Evolutionary conservation across 345 rosid genomes (phyloP).

Genomic region (Pelargonium nanum): DNA sequence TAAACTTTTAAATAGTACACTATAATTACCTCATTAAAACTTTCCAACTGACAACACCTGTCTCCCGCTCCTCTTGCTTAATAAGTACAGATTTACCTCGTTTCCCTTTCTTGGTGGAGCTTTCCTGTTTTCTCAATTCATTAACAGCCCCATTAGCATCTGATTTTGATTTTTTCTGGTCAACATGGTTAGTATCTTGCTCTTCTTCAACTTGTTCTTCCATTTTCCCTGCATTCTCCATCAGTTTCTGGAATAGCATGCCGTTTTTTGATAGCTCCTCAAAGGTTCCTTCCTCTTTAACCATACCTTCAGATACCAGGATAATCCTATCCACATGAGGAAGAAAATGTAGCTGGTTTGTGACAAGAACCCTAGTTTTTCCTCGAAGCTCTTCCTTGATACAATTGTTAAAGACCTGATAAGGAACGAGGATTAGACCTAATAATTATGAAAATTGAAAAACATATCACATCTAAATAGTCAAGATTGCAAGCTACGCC

Average conservation of each 20-base stretch:
- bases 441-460: background rate
- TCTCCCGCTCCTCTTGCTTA: constrained; percentile 93
- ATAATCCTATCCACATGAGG: constrained; percentile 76
- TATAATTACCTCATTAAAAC: constrained; percentile 66
- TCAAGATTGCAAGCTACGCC: background rate
- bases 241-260: constrained; percentile 58
- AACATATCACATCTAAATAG: background rate
- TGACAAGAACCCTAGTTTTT: constrained; percentile 85
- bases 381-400: constrained; percentile 64
- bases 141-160: constrained; percentile 22
- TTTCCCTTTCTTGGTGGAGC: constrained; percentile 31
- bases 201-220: constrained; percentile 42
- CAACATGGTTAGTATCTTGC: constrained; percentile 20
- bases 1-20: background rate
- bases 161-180: constrained; percentile 26
- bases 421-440: constrained; percentile 3
- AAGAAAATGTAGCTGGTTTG: constrained; percentile 96
- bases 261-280: constrained; percentile 75
- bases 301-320: constrained; percentile 60
- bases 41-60: constrained; percentile 77
- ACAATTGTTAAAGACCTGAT: constrained; percentile 82
- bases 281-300: constrained; percentile 83
- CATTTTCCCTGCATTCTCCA: constrained; percentile 98
- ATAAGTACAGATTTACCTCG: constrained; percentile 64
- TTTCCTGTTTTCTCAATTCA: constrained; percentile 15